A percentile compares a stretch with the other conserved stretches of the same genome.
phyloP scores from a whole-genome alignment of 345 rosid genomes.

The Salix exigua region DNA sequence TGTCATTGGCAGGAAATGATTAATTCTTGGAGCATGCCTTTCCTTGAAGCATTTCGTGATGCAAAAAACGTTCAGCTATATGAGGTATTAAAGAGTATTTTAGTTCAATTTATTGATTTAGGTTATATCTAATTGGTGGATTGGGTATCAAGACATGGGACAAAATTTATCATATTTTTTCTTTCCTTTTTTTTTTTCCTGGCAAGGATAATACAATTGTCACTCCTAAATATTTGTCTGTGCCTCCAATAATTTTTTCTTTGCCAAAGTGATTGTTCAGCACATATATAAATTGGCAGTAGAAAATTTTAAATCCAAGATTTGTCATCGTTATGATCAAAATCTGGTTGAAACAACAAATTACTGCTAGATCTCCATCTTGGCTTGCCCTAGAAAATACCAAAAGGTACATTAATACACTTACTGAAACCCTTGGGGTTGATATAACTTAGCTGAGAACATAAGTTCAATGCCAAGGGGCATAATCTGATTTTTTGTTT shows the following conservation, averaged over 20 bases:
- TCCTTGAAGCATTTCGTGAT: constrained; percentile 49
- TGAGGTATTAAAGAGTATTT: constrained; percentile 51
- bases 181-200: not conserved
- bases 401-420: too few relatives aligned
- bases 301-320: not conserved
- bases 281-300: not conserved
- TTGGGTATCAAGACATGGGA: too few relatives aligned
- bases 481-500: not conserved
- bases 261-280: not conserved
- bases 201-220: not conserved
- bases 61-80: constrained; percentile 60
- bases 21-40: constrained; percentile 78
- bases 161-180: not conserved
- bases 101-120: not conserved
- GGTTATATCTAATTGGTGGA: not conserved
- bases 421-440: not conserved
- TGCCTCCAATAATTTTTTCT: not conserved
- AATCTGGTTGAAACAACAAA: too few relatives aligned
- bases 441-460: not conserved
- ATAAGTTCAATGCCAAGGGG: not conserved
- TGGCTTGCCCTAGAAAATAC: too few relatives aligned
- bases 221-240: not conserved
- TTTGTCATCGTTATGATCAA: too few relatives aligned
- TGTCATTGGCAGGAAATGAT: constrained; percentile 58
- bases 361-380: not conserved